Base-by-base conservation (phyloP, 768 basidiomycete species). In the Vishniacozyma victoriae region DNA sequence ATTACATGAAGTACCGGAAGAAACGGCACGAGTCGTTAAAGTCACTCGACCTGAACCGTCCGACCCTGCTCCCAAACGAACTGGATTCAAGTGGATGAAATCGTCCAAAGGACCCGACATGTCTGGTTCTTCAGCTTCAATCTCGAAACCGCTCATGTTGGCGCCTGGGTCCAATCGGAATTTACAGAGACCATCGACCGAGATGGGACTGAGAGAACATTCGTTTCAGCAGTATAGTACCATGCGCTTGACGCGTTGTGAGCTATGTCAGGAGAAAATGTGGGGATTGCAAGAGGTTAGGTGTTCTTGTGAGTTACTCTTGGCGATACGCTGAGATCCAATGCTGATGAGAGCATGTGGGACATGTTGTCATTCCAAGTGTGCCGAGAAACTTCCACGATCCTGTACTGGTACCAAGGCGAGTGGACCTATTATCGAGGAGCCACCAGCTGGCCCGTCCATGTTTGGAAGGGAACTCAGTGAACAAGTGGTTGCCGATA, bases 211-310 rank as follows among this genome's bases (percentile, higher is more conserved):
- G 57, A 60, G 77, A 27, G 83, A 86, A 48, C 95, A 99, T 69
- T 79, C 78, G 53, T 97, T 97, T 78, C 86, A 89, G 64, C 89
- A 86, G 55, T 76, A 87, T 55, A 93, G 83, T 60, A 80, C 91
- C 23, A 75, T 97, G 48, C 81, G 92, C 29, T 86, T 95, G 49
- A 84, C 87, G 23, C 80, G 87, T 35, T 99, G 95, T 67, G 95
- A 97, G 62, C 85, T 92, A 46, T 99, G 95, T 67, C 84, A 83
- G 26, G 95, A 97, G 67, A 99, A 97, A 76, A 83, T 97, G 83
- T 99, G 92, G 91, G 93, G 93, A 5, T 81, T 91, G n/a, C 90
- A 92, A 35, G 75, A 76, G 66, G 77, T 87, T 44, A 84, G 87
- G 25, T 99, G 95, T 68, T 80, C 83, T 57, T 78, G 93, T 90